phyloP scores from a whole-genome alignment of 306 rosid species.

The Pyrus betulifolia region DNA sequence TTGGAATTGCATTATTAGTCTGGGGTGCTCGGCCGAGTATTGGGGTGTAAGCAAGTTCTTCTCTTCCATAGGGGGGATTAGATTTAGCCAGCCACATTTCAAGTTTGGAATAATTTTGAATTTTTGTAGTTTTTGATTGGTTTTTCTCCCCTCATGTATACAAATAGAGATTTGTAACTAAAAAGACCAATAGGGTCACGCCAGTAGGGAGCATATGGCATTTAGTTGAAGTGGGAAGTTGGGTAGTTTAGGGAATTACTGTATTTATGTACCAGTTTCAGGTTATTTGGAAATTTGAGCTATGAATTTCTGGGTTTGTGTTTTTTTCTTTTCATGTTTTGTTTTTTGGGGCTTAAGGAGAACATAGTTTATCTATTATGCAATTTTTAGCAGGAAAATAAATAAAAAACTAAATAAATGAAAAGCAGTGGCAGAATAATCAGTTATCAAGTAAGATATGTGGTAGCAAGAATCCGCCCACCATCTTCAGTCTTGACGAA shows the following conservation, averaged over 20 bases:
- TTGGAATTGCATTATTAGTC: too few species aligned
- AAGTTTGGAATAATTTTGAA: neutral
- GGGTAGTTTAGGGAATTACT: neutral
- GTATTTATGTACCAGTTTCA: neutral
- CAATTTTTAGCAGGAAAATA: neutral
- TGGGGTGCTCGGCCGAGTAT: too few species aligned
- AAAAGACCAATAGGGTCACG: neutral
- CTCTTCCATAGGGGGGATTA: too few species aligned
- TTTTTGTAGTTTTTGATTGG: neutral
- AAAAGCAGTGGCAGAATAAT: neutral
- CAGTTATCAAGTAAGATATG: too few species aligned
- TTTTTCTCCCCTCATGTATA: neutral
- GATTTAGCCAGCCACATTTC: neutral
- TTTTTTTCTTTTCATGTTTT: neutral
- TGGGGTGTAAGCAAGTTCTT: too few species aligned
- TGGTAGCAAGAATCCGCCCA: too few species aligned
- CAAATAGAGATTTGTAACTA: neutral
- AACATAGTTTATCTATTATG: neutral
- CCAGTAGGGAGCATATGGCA: neutral
- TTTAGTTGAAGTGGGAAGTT: neutral
- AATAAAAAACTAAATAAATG: neutral
- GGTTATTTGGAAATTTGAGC: neutral
- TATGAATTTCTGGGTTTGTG: neutral
- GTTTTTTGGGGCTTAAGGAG: neutral
- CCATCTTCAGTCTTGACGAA: too few species aligned